Evolutionary conservation across 2,329 filamentous ascomycete species (phyloP).

Genomic region (Harringtonia aguacate): DNA sequence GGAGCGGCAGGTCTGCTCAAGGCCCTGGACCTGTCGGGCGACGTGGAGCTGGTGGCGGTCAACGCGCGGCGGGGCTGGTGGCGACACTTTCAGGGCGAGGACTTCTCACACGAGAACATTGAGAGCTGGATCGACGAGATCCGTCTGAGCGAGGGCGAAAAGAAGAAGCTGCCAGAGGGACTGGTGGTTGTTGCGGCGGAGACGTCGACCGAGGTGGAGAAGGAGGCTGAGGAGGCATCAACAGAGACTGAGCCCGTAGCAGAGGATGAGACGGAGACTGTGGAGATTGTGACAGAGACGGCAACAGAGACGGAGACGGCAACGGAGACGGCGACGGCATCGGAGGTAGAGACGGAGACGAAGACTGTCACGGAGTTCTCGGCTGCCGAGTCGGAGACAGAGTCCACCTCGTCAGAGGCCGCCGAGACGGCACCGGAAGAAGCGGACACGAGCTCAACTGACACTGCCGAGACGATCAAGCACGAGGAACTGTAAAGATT

Average conservation of each 20-base stretch:
- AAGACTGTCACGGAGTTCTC: too few relatives aligned
- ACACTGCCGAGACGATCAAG: conserved; percentile 1
- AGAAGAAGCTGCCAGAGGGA: conserved; percentile 60
- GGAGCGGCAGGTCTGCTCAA: conserved; percentile 43
- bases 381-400: too few relatives aligned
- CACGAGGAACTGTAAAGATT: conserved; percentile 35
- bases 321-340: conserved; percentile 18
- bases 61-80: conserved; percentile 85
- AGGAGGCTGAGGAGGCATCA: too few relatives aligned
- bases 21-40: conserved; percentile 48
- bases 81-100: conserved; percentile 52
- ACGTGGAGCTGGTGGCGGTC: conserved; percentile 66
- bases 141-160: conserved; percentile 75
- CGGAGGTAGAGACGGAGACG: conserved; percentile 16
- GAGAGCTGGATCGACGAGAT: conserved; percentile 89
- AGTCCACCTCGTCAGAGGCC: too few relatives aligned
- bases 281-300: conserved; percentile 15
- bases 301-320: conserved; percentile 5
- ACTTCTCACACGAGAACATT: conserved; percentile 50
- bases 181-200: conserved; percentile 36
- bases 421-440: not conserved
- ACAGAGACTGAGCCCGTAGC: too few relatives aligned
- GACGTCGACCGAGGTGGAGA: conserved; percentile 20
- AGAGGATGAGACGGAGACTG: too few relatives aligned
- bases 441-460: not conserved